Percentiles rank a stretch among this genome's conserved stretches.
phyloP scores from a whole-genome alignment of 2,329 filamentous ascomycete genomes.

The Penicillium paneum region DNA sequence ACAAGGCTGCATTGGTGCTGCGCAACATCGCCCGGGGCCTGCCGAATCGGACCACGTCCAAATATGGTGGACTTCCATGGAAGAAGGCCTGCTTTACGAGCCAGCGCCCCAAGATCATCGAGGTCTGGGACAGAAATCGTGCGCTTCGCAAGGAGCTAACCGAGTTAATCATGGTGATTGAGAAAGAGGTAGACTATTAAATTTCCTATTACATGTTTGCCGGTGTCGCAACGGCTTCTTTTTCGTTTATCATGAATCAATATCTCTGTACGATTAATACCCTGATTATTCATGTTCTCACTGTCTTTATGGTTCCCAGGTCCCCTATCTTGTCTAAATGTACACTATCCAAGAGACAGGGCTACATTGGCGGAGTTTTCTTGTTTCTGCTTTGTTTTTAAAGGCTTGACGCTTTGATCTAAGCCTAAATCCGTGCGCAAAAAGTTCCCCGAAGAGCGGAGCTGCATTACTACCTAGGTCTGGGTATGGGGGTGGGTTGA shows the following conservation, averaged over 20 bases:
- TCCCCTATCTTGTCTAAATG: slow-evolving; percentile 4
- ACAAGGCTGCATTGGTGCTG: slow-evolving; percentile 47
- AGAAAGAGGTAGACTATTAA: slow-evolving; percentile 39
- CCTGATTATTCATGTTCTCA: slow-evolving; percentile 12
- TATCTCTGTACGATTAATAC: slow-evolving; percentile 28
- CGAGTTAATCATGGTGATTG: slow-evolving; percentile 43
- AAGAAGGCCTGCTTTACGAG: slow-evolving; percentile 42
- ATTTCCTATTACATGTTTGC: slow-evolving; percentile 1
- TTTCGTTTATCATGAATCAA: slow-evolving; percentile 12
- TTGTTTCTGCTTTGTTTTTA: slow-evolving; percentile 1
- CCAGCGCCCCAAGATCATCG: slow-evolving; percentile 38
- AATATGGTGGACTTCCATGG: slow-evolving; percentile 35
- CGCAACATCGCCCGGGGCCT: slow-evolving; percentile 47
- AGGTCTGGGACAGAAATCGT: slow-evolving; percentile 41
- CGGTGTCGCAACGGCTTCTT: slow-evolving; percentile 2
- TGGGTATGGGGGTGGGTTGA: slow-evolving; percentile 11
- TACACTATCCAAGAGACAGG: slow-evolving; percentile 2
- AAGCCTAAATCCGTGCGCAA: slow-evolving; percentile 7
- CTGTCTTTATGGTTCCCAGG: slow-evolving; percentile 3
- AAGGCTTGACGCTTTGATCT: not conserved
- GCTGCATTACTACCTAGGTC: slow-evolving; percentile 9
- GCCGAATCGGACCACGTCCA: slow-evolving; percentile 31
- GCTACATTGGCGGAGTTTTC: not conserved
- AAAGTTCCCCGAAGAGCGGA: slow-evolving; percentile 13
- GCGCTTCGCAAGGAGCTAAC: slow-evolving; percentile 43